A percentile compares a stretch with the other conserved stretches of the same genome.
Conservation (phyloP, 805 yeast genomes). For the Scheffersomyces stipitis region DNA sequence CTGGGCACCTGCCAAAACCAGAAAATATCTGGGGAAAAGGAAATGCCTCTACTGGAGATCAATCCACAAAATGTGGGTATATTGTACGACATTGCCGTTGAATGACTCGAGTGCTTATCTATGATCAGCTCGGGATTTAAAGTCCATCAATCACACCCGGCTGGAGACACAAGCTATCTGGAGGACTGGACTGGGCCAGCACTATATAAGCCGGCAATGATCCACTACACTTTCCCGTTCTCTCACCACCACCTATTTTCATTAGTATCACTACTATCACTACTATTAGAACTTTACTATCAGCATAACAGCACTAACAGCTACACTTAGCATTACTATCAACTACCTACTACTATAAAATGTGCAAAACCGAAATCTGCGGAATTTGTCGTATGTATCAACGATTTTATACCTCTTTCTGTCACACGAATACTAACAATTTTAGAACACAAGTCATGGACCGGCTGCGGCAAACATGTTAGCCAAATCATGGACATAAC, state of each 20-base stretch:
- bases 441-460: slow-evolving; percentile 55
- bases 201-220: too few relatives aligned
- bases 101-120: background rate
- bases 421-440: slow-evolving; percentile 2
- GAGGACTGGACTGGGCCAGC: too few relatives aligned
- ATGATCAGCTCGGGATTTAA: background rate
- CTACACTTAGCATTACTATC: background rate
- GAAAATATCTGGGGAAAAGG: background rate
- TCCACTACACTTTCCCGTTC: too few relatives aligned
- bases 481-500: slow-evolving; percentile 54
- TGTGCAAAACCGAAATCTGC: slow-evolving; percentile 40
- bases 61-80: background rate
- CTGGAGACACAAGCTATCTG: too few relatives aligned
- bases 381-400: slow-evolving; percentile 30
- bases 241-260: too few relatives aligned
- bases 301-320: too few relatives aligned
- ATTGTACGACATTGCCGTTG: background rate
- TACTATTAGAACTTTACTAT: too few relatives aligned
- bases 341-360: slow-evolving; percentile 6
- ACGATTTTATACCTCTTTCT: background rate
- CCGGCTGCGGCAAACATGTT: slow-evolving; percentile 62
- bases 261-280: too few relatives aligned
- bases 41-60: background rate
- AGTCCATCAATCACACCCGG: too few relatives aligned
- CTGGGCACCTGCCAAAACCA: too few relatives aligned